Evolutionary conservation across 2,329 filamentous ascomycete genomes (phyloP).

Genomic region (Penicillium polonicum): DNA sequence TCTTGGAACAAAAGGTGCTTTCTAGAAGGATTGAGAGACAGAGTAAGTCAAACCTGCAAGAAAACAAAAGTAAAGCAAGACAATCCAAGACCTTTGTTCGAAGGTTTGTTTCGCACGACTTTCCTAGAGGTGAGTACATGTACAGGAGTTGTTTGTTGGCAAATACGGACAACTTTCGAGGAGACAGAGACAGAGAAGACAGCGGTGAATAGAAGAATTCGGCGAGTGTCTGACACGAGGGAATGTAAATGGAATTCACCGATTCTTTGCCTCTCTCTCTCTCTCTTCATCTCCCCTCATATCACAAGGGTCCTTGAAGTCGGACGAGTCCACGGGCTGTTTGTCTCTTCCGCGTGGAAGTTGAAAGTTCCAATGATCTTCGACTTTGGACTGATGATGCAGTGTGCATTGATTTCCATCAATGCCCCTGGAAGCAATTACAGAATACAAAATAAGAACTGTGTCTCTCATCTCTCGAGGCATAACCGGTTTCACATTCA

Average conservation of each 20-base stretch:
- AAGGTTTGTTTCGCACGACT: conserved; percentile 18
- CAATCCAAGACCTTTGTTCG: conserved; percentile 26
- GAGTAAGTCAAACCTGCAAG: conserved; percentile 14
- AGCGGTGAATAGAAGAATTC: conserved; percentile 19
- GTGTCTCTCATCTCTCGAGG: conserved; percentile 31
- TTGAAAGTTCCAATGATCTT: conserved; percentile 11
- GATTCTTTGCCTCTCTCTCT: conserved; percentile 5
- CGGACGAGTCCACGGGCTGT: conserved; percentile 20
- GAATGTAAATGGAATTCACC: conserved; percentile 10
- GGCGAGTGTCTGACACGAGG: conserved; percentile 8
- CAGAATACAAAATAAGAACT: conserved; percentile 4
- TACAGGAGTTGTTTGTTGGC: conserved; percentile 20
- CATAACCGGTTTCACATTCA: conserved; percentile 31
- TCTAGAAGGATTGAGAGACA: conserved; percentile 28
- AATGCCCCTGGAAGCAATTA: conserved; percentile 8
- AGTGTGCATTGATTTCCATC: conserved; percentile 17
- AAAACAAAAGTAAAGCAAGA: conserved; percentile 18
- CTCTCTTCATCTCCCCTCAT: neutral
- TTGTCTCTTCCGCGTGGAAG: conserved; percentile 15
- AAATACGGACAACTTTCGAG: conserved; percentile 14
- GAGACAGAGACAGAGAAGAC: conserved; percentile 1
- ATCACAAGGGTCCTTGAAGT: conserved; percentile 11
- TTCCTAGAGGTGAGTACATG: conserved; percentile 16
- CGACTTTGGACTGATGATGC: conserved; percentile 23
- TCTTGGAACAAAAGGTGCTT: conserved; percentile 21